Base-by-base conservation (phyloP, 31 red algal species). In the Bonnemaisonia californica region DNA sequence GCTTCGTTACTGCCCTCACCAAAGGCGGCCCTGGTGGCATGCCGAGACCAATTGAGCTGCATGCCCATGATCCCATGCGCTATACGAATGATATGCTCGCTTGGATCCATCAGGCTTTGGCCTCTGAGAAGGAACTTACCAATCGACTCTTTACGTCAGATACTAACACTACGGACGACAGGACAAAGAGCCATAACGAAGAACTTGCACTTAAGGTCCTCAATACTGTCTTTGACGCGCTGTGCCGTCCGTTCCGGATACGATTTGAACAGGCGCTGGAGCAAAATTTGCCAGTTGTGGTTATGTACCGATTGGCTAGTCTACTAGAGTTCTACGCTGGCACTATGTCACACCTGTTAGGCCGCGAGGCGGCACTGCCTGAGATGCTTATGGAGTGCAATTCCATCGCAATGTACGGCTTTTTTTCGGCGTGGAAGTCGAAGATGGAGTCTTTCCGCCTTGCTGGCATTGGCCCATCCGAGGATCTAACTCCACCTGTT, bases 11-110 rank as follows among this genome's bases (percentile, higher is more conserved):
- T 5, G 91, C 95, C 2, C 66, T 98, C 21, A 94, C 91, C 3
- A 91, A 89, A 40, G 91, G 90, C 40, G 91, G 87, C 37, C 75
- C 79, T 24, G 88, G 87, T 55, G 86, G 91, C 21, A 86, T 88
- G 45, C 90, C 90, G n/a, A 39, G 81, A 13, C 94, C 94, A 1
- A 97, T 97, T 47, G 94, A 97, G 62, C n/a, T 96, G 54, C 86
- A 90, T 62, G 89, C 92, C 18, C 90, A 98, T 62, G 95, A 98
- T 57, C 68, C 81, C 32, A 86, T 93, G 85, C 76, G 95, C 18
- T 98, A 98, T 75, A 87, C 89, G 32, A 98, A 98, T 76, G 95
- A 98, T 70, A 98, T 98, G 95, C 83, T 98, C 9, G 95, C 95
- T 18, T 93, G 91, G 87, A 91, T 98, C 51, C 95, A 98, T 76